A percentile compares a stretch with the other conserved stretches of the same genome.
Conservation (phyloP, 805 yeast species). For the Saturnispora saitoi region DNA sequence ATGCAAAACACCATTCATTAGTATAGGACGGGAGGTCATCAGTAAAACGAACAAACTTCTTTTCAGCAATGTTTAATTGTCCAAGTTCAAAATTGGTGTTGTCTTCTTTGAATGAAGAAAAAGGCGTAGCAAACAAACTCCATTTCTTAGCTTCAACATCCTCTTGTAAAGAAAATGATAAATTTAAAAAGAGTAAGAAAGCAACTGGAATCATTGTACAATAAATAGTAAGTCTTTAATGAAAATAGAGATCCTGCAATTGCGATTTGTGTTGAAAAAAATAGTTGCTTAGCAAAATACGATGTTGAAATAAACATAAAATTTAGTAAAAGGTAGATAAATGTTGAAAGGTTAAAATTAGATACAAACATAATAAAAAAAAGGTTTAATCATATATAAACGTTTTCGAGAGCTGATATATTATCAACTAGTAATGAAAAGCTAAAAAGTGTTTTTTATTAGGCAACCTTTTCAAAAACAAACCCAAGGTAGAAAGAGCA, state of each 20-base stretch:
- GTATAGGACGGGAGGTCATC: neutral
- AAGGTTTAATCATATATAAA: no score
- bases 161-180: neutral
- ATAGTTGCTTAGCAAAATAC: neutral
- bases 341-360: no score
- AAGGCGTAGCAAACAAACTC: neutral
- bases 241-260: neutral
- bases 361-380: no score
- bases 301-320: no score
- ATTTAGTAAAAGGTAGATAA: no score
- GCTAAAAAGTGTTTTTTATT: neutral
- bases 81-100: neutral
- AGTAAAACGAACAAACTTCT: neutral
- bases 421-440: neutral
- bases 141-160: neutral
- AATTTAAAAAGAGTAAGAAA: neutral
- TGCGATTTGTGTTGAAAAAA: neutral
- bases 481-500: slow-evolving; percentile 79
- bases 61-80: neutral
- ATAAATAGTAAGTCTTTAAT: neutral
- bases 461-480: slow-evolving; percentile 47
- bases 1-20: slow-evolving; percentile 1
- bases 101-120: neutral
- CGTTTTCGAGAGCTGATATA: no score
- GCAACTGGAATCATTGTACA: neutral